Percentiles rank a stretch among this genome's conserved stretches.
These are phyloP conservation scores for Dactylis glomerata DNA, from an alignment of 176 grass and related monocot genomes.

Conservation along the genomic window DNA sequence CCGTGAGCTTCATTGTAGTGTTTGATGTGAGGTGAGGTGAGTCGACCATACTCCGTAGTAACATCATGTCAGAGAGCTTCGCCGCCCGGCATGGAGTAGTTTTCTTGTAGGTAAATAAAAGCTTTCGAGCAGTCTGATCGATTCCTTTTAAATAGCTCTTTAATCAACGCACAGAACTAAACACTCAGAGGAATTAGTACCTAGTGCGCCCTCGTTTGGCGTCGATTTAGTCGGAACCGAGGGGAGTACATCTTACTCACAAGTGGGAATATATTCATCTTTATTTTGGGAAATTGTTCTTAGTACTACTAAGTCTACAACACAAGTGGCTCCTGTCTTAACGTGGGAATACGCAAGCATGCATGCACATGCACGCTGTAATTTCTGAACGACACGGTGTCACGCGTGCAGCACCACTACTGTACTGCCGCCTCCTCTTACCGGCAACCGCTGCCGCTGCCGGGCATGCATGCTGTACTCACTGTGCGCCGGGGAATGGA, in stretches of 20 bases:
- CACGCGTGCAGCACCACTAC: not conserved
- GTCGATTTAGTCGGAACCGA: too few relatives aligned
- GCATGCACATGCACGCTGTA: not conserved
- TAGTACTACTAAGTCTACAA: not conserved
- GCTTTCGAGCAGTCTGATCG: not conserved
- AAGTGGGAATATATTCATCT: too few relatives aligned
- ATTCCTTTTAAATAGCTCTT: too few relatives aligned
- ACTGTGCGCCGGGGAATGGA: not conserved
- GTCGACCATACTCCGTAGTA: slow-evolving; percentile 6
- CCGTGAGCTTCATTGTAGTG: not conserved
- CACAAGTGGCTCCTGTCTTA: not conserved
- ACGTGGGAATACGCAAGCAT: not conserved
- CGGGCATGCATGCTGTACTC: not conserved
- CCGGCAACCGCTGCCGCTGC: not conserved
- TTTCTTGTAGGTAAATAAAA: not conserved
- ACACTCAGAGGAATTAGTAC: too few relatives aligned
- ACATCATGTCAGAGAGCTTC: not conserved
- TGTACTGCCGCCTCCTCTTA: not conserved
- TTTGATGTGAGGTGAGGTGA: slow-evolving; percentile 1
- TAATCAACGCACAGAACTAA: too few relatives aligned
- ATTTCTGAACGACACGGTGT: not conserved
- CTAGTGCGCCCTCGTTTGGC: too few relatives aligned
- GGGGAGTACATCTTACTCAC: too few relatives aligned
- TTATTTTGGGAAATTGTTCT: not conserved
- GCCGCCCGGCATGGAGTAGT: not conserved